Evolutionary conservation across 2,329 filamentous ascomycete genomes (phyloP).

Genomic region (Nemania sp.): DNA sequence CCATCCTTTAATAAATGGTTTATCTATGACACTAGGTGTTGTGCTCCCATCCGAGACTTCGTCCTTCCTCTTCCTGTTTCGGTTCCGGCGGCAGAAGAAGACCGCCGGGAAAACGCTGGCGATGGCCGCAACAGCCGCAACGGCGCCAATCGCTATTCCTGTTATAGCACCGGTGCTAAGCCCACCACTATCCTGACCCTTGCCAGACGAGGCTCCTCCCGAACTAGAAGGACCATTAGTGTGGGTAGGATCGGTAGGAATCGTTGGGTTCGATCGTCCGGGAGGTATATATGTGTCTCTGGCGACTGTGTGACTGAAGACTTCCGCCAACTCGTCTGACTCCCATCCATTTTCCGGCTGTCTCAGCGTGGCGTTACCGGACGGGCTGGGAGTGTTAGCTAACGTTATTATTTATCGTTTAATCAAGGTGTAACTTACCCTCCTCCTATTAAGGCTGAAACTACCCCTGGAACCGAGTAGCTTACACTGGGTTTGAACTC

Average conservation of each 20-base stretch:
- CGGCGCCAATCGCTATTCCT: slow-evolving; percentile 26
- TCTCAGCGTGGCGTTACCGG: slow-evolving; percentile 29
- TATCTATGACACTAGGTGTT: not conserved
- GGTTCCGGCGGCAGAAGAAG: slow-evolving; percentile 6
- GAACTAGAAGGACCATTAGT: not conserved
- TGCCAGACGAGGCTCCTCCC: not conserved
- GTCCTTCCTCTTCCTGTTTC: slow-evolving; percentile 13
- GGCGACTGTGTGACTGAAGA: slow-evolving; percentile 35
- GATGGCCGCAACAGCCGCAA: not conserved
- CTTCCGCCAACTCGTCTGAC: slow-evolving; percentile 27
- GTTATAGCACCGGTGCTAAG: slow-evolving; percentile 17
- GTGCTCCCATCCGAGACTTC: not conserved
- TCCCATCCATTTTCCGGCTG: slow-evolving; percentile 28
- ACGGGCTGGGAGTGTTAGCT: slow-evolving; percentile 29
- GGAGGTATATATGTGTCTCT: slow-evolving; percentile 31
- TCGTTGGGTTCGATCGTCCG: not conserved
- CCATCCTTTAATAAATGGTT: not conserved
- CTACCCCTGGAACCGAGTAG: slow-evolving; percentile 37
- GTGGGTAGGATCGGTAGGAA: not conserved
- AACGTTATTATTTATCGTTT: not conserved
- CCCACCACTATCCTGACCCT: not conserved
- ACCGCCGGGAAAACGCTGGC: not conserved
- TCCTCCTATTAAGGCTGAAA: slow-evolving; percentile 38
- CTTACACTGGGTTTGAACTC: slow-evolving; percentile 33
- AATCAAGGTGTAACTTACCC: slow-evolving; percentile 28